Evolutionary conservation across 345 rosid species (phyloP), one percentile per base, ranked within the genome.

Genomic region (Eucalyptus curtisii): DNA sequence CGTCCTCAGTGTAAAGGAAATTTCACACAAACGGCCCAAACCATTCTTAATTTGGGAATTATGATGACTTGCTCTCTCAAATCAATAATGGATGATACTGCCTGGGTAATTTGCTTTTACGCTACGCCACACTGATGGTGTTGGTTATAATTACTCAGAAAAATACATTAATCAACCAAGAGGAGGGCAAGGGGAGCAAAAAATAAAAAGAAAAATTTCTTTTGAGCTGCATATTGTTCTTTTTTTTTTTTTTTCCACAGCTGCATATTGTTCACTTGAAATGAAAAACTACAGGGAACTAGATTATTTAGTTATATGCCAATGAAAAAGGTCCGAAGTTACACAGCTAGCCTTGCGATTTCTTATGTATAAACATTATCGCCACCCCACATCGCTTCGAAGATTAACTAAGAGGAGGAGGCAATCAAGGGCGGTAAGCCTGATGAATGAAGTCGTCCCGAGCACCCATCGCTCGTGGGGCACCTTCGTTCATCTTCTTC

Each of bases 401-500:
- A 76, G 25, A 76, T 20, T 5, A 71, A 19, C 45, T 20, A 10
- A 3, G 57, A 52, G 47, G 27, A 37, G 82, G 47, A 37, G 82
- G 82, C 82, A 37, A 10, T 76, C 45, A 5, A 68, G 82, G 47
- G 82, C 81, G 1, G 45, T 17, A 37, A 37, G 82, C 52, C 82
- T 42, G 5, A 80, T 88, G 89, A 88, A 88, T 89, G 90, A 86
- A 86, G 90, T 13, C 90, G 17, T 5, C 87, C 40, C 85, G 84
- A 47, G 49, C 84, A 42, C 19, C 49, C 15, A 89, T 57, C 82
- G 53, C 66, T 44, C 44, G 47, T 17, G 42, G 55, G 64, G 22
- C 71, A 20, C 12, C 49, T 42, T 80, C 88, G 47, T 71, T 49
- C 37, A 37, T 52, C 52, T 40, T 59, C 61, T n/a, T 25, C 61